A percentile compares a stretch with the other conserved stretches of the same genome.
These are phyloP conservation scores for Schizophyllum commune DNA, from an alignment of 1,284 basidiomycete genomes.

Conservation along the genomic window DNA sequence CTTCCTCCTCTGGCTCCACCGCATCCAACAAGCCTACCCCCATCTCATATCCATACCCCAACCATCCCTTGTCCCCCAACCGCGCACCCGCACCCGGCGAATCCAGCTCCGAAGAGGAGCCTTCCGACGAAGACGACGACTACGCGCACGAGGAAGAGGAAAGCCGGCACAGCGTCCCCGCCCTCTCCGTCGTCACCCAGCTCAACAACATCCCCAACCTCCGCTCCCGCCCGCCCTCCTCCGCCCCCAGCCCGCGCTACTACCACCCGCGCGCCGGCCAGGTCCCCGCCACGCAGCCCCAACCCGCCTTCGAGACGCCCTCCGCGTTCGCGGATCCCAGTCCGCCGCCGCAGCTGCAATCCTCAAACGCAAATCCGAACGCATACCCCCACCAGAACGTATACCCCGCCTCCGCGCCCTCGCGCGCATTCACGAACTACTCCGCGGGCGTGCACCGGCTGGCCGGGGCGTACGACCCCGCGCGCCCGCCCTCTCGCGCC, in stretches of 20 bases:
- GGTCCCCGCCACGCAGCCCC: constrained; percentile 51
- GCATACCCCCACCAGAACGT: constrained; percentile 30
- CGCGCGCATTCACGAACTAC: constrained; percentile 16
- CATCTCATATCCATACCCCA: neutral
- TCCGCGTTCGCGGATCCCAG: constrained; percentile 59
- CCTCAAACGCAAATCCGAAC: constrained; percentile 22
- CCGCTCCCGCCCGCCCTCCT: constrained; percentile 71
- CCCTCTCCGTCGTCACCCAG: constrained; percentile 31
- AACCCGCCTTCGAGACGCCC: constrained; percentile 59
- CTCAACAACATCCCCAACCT: constrained; percentile 66
- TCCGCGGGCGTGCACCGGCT: constrained; percentile 29
- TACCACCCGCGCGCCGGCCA: constrained; percentile 35
- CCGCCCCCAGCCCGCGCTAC: constrained; percentile 41
- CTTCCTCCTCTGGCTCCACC: constrained; percentile 56
- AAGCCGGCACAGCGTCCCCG: constrained; percentile 24
- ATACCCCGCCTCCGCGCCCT: neutral
- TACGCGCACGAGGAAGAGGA: constrained; percentile 44
- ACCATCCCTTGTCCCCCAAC: neutral
- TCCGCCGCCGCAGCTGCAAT: constrained; percentile 28
- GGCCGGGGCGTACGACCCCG: constrained; percentile 22
- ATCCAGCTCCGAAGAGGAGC: constrained; percentile 22
- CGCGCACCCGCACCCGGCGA: constrained; percentile 10
- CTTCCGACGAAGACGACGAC: constrained; percentile 29
- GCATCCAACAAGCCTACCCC: constrained; percentile 30
- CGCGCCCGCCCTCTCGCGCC: constrained; percentile 33